Evolutionary conservation across 805 yeast species (phyloP), one percentile per base, ranked within the genome.

Genomic region (Yamadazyma ubonensis): DNA sequence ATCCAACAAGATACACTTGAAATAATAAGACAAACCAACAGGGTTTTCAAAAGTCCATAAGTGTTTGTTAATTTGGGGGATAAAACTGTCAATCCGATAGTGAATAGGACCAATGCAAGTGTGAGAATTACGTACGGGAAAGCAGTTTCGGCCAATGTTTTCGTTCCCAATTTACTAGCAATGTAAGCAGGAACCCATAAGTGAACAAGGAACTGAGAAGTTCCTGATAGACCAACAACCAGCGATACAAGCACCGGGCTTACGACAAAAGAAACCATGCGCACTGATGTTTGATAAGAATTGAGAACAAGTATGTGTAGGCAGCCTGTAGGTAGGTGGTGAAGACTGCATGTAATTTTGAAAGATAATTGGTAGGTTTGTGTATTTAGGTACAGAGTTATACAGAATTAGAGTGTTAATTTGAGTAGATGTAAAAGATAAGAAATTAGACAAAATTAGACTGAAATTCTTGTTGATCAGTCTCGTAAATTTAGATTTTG

Each of bases 31-130:
- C 29, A 33, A 12, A 32, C 21, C 20, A 20, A 32, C 3, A 18
- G 12, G 11, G 25, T 32, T 20, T 21, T 11, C 26, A 33, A 23
- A 28, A n/a, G 27, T 6, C 29, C 33, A 12, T 28, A 31, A 21
- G 25, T 9, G n/a, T 29, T 14, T 25, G 17, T 15, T 14, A 30
- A 16, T 12, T 27, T 10, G 6, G 27, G 16, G 12, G 25, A 8
- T 14, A 32, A 5, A 6, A 32, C 35, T 2, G 35, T 32, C 18
- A 32, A 16, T 26, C 35, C 35, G 26, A 12, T 6, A 23, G 26
- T 12, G n/a, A 23, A 23, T 4, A 23, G 26, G 9, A 23, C 3
- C 9, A 23, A 10, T 12, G n/a, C n/a, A 12, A 6, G 4, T 4
- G 26, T 10, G 6, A 23, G 12, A 2, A 32, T 8, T 10, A 20